These are phyloP conservation scores for Colletotrichum sidae DNA, from an alignment of 2,329 filamentous ascomycete species.

Conservation along the genomic window DNA sequence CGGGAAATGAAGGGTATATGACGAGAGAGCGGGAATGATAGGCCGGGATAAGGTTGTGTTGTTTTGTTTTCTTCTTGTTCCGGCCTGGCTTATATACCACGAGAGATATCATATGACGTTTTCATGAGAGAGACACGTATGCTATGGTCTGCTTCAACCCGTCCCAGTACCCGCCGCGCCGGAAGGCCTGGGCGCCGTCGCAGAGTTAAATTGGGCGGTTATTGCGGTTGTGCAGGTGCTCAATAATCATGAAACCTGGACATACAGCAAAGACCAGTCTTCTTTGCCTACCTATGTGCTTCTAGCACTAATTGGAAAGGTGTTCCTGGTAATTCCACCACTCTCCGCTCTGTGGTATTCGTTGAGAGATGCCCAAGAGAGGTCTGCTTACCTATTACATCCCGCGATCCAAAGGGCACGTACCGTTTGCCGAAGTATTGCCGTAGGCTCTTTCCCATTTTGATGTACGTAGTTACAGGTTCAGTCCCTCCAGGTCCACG, in stretches of 20 bases:
- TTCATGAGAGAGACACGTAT: conserved; percentile 31
- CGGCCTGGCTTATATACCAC: conserved; percentile 34
- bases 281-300: neutral
- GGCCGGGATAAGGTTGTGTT: conserved; percentile 10
- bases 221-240: no score
- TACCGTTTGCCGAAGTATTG: conserved; percentile 26
- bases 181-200: no score
- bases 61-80: conserved; percentile 7
- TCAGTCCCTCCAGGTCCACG: conserved; percentile 17
- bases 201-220: conserved; percentile 11
- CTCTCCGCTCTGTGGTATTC: neutral
- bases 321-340: neutral
- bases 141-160: no score
- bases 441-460: conserved; percentile 26
- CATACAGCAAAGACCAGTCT: neutral
- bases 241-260: neutral
- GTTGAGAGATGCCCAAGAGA: neutral
- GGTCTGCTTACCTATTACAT: neutral
- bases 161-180: no score
- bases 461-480: no score
- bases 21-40: conserved; percentile 11
- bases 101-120: conserved; percentile 36
- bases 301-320: neutral
- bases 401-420: no score
- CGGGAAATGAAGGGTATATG: neutral